Percentiles rank a stretch among this genome's conserved stretches.
phyloP scores from a whole-genome alignment of 2,329 filamentous ascomycete species.

The Trichoderma gracile region DNA sequence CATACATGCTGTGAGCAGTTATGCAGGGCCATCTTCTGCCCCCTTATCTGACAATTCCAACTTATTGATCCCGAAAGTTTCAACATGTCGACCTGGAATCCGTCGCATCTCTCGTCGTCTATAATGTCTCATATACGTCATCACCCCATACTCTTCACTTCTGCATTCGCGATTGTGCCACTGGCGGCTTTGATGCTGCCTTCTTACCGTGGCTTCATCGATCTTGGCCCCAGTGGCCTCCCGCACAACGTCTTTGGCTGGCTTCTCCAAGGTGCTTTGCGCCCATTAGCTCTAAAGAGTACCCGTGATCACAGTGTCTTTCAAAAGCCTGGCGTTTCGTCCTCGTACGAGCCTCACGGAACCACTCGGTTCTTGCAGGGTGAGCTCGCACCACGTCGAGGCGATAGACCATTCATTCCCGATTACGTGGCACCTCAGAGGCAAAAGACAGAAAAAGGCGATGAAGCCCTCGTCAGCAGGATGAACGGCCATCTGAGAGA shows the following conservation, averaged over 20 bases:
- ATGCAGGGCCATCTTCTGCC: not conserved
- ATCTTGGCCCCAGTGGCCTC: slow-evolving; percentile 47
- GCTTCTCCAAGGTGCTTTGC: slow-evolving; percentile 40
- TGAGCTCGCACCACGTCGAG: slow-evolving; percentile 28
- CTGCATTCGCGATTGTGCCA: slow-evolving; percentile 9
- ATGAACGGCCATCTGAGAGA: slow-evolving; percentile 35
- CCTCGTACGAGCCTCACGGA: slow-evolving; percentile 34
- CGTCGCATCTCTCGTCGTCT: not conserved
- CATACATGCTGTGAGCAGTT: not conserved
- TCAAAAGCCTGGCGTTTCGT: slow-evolving; percentile 29
- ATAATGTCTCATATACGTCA: not conserved
- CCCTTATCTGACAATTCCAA: not conserved
- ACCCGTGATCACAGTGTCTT: slow-evolving; percentile 36
- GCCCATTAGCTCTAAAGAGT: slow-evolving; percentile 40
- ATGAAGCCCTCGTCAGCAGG: slow-evolving; percentile 20
- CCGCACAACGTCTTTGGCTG: slow-evolving; percentile 47
- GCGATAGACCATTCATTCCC: slow-evolving; percentile 39
- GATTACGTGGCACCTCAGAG: slow-evolving; percentile 43
- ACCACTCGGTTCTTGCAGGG: slow-evolving; percentile 30
- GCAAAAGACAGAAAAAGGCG: slow-evolving; percentile 36
- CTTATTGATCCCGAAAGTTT: not conserved
- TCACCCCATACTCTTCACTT: slow-evolving; percentile 13
- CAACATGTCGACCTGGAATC: not conserved
- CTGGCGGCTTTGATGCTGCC: slow-evolving; percentile 30
- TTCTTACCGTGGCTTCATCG: slow-evolving; percentile 44